Percentiles rank a stretch among this genome's conserved stretches.
These are phyloP conservation scores for Wallacemonas sp. DNA, from an alignment of 208 protist genomes.

Conservation along the genomic window DNA sequence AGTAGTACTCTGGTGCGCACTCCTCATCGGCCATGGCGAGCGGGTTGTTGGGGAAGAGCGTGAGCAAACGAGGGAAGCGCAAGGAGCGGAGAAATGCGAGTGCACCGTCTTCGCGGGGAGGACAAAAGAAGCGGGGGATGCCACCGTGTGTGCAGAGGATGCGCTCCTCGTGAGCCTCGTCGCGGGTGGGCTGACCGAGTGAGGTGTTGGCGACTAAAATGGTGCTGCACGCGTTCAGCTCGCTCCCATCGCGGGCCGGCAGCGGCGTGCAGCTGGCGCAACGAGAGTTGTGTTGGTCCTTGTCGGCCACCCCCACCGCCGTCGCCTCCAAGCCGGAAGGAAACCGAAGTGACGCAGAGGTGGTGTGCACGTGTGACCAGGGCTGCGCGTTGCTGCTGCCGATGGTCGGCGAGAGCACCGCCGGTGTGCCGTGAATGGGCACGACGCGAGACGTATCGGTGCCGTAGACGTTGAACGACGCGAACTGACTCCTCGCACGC, in stretches of 20 bases:
- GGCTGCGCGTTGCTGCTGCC: no score
- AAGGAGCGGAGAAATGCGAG: conserved; percentile 46
- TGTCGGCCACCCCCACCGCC: neutral
- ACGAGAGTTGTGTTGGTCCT: neutral
- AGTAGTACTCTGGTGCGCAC: conserved; percentile 46
- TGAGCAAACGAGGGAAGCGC: conserved; percentile 58
- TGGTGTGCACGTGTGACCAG: no score
- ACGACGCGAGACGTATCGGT: neutral
- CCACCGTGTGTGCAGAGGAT: conserved; percentile 83
- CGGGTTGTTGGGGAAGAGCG: conserved; percentile 69
- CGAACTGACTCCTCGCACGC: conserved; percentile 18
- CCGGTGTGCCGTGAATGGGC: conserved; percentile 9
- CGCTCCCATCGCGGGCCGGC: neutral
- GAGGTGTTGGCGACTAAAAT: conserved; percentile 20
- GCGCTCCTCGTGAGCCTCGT: conserved; percentile 48
- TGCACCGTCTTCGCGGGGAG: conserved; percentile 46
- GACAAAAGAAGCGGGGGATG: conserved; percentile 60
- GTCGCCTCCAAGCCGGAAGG: conserved; percentile 2
- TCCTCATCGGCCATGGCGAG: conserved; percentile 39
- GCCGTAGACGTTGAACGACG: conserved; percentile 36
- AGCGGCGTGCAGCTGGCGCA: conserved; percentile 11
- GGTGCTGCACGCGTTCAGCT: conserved; percentile 18
- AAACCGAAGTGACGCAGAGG: neutral
- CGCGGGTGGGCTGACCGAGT: conserved; percentile 25
- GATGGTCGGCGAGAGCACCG: conserved; percentile 3